Base-by-base conservation (phyloP, 106 monocot genomes). In the Acanthochlamys bracteata region DNA sequence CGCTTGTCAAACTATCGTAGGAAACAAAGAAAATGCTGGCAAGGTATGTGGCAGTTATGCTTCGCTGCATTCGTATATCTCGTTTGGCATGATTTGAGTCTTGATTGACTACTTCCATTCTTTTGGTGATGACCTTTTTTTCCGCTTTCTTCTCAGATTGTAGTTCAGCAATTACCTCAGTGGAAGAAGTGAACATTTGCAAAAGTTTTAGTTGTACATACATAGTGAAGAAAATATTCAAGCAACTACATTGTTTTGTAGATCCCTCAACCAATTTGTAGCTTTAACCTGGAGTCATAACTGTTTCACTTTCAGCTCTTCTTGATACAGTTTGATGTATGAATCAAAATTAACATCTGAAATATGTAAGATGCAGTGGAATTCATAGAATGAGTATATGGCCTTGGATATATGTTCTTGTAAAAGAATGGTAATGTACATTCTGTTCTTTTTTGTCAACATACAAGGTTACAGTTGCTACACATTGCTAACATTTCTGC, bases 1-100 rank as follows among this genome's bases (percentile, higher is more conserved):
- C 55, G 86, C 94, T 42, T 90, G 94, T 70, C 94, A 95, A 70
- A 95, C 86, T 19, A 86, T 95, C 57, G 86, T 95, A 4, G 94
- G 94, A 43, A 84, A 90, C 57, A 86, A 90, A 66, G 86, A 86
- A 61, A 95, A 90, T 66, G 65, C 82, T 39, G 94, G 94, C 55
- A 90, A 89, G 90, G 94, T 86, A 78, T 53, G 49, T 25, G 39
- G 39, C 14, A 19, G 22, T 41, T 21, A 10, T 67, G 19, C 25
- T 41, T 11, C 2, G 23, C 39, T 65, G 41, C 20, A 1, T 52
- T 63, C 16, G 20, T 24, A 59, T 6, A 24, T 27, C 22, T 13
- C 24, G 10, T 12, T 10, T 59, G 22, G 16, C 15, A 59, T 11
- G 6, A 26, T 59, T 26, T 24, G 25, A 16, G 27, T 59, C 16